Conservation (phyloP, 495 filamentous ascomycete genomes). For the Letharia columbiana region DNA sequence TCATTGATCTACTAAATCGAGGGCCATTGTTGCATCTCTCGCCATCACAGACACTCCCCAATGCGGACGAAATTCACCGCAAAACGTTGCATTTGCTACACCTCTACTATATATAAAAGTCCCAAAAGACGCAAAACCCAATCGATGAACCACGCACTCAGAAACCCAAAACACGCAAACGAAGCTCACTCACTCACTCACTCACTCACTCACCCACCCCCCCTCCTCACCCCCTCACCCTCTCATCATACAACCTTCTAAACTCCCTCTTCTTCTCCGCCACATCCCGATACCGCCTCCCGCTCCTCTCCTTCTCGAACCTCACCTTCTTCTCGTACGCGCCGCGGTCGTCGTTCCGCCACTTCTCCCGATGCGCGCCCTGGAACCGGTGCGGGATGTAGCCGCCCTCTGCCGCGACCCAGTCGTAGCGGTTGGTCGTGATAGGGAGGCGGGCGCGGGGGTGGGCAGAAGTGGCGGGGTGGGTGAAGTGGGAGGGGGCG, state of each 20-base stretch:
- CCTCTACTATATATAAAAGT: too few species aligned
- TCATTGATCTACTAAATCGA: too few species aligned
- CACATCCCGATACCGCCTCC: not conserved
- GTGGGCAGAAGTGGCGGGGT: too few species aligned
- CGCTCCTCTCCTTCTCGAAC: not conserved
- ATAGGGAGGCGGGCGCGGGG: too few species aligned
- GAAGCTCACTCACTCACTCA: not conserved
- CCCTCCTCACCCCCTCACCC: not conserved
- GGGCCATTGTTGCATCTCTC: too few species aligned
- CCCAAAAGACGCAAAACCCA: too few species aligned
- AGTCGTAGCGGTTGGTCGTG: not conserved
- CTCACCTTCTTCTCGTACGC: not conserved
- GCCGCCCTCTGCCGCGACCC: not conserved
- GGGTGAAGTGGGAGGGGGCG: too few species aligned
- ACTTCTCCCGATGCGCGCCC: not conserved
- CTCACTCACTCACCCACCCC: not conserved
- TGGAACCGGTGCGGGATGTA: not conserved
- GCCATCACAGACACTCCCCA: too few species aligned
- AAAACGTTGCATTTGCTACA: too few species aligned
- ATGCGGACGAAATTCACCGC: too few species aligned
- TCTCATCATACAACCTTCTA: not conserved
- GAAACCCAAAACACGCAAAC: too few species aligned
- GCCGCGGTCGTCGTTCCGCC: not conserved
- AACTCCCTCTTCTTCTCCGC: not conserved
- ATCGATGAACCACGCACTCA: too few species aligned